A percentile compares a stretch with the other conserved stretches of the same genome.
These are phyloP conservation scores for Colletotrichum costaricense DNA, from an alignment of 2,329 filamentous ascomycete species.

Conservation along the genomic window DNA sequence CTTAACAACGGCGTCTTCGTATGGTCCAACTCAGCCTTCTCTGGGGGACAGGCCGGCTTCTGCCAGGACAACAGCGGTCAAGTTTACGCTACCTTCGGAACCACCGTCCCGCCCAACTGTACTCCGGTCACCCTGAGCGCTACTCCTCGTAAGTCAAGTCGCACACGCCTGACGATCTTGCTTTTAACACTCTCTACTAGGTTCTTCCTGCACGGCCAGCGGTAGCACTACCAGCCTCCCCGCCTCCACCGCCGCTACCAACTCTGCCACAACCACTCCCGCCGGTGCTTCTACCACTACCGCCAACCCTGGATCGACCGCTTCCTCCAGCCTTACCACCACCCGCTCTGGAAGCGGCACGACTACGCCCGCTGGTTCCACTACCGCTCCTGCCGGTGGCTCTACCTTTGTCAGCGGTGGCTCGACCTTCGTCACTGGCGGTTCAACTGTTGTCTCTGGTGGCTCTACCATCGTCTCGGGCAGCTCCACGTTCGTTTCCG, in stretches of 20 bases:
- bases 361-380: too few species aligned
- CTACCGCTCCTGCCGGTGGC: neutral
- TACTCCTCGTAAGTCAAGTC: constrained; percentile 20
- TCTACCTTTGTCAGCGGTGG: neutral
- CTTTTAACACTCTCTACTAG: neutral
- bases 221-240: neutral
- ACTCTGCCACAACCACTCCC: neutral
- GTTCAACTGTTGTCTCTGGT: neutral
- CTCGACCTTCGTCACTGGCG: neutral
- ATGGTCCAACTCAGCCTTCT: constrained; percentile 23
- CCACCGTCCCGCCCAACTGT: constrained; percentile 9
- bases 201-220: neutral
- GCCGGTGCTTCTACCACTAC: neutral
- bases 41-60: constrained; percentile 19
- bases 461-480: neutral
- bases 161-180: too few species aligned
- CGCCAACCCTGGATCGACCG: neutral
- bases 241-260: neutral
- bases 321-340: neutral
- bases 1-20: neutral
- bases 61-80: constrained; percentile 20
- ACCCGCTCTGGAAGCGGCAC: too few species aligned
- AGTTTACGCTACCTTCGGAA: constrained; percentile 26
- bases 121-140: neutral
- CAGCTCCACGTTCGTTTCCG: neutral